Evolutionary conservation across 129 eudicot species (phyloP).

Genomic region (Saposhnikovia divaricata): DNA sequence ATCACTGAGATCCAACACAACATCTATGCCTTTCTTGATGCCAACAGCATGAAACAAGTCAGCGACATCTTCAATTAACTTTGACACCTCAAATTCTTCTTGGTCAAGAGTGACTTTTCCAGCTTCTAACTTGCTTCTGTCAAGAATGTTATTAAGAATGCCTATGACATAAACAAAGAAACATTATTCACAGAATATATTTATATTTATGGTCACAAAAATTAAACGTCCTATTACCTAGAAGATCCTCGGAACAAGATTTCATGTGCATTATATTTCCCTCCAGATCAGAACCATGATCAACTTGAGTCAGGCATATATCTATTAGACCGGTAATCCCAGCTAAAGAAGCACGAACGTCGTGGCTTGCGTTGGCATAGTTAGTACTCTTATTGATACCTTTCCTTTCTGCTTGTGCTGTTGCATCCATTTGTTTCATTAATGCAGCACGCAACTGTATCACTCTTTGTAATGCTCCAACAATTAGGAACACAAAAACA

Average conservation of each 20-base stretch:
- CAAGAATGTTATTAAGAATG: conserved; percentile 63
- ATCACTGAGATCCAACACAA: conserved; percentile 51
- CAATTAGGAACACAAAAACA: conserved; percentile 22
- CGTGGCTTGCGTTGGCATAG: conserved; percentile 68
- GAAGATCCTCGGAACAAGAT: conserved; percentile 40
- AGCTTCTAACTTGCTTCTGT: conserved; percentile 60
- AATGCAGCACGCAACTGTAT: conserved; percentile 43
- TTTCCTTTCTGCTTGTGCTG: conserved; percentile 53
- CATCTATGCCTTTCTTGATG: conserved; percentile 61
- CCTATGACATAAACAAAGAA: conserved; percentile 20
- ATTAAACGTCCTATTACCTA: conserved; percentile 30
- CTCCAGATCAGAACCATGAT: conserved; percentile 37
- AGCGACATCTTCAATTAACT: conserved; percentile 53
- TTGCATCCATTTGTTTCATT: conserved; percentile 56
- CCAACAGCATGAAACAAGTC: conserved; percentile 63
- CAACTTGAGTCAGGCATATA: conserved; percentile 19
- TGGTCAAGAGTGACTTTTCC: conserved; percentile 58
- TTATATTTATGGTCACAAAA: background rate
- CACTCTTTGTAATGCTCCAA: conserved; percentile 41
- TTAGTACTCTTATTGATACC: conserved; percentile 53
- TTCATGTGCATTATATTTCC: conserved; percentile 33
- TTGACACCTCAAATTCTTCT: conserved; percentile 47
- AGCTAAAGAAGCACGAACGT: conserved; percentile 56
- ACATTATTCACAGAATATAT: background rate
- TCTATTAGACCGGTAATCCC: conserved; percentile 57